Evolutionary conservation across 192 early-diverging fungal genomes (phyloP).

Genomic region (Mortierella alpina): DNA sequence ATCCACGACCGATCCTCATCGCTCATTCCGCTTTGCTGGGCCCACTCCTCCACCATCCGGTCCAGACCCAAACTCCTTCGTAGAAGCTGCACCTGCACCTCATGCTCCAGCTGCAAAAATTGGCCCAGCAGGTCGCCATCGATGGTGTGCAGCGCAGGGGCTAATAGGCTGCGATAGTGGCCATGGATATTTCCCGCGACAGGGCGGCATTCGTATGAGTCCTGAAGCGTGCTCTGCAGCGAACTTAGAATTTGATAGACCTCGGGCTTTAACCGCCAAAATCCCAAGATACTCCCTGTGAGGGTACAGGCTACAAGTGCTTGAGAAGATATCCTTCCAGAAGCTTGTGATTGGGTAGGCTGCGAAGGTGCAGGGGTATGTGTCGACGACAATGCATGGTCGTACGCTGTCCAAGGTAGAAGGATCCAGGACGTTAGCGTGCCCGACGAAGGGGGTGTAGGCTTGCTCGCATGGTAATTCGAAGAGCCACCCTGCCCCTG

Average conservation of each 20-base stretch:
- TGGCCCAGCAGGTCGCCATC: conserved; percentile 22
- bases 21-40: conserved; percentile 1
- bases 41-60: conserved; percentile 30
- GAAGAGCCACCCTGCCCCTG: neutral
- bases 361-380: neutral
- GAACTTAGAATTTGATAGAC: conserved; percentile 15
- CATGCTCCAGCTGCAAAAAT: conserved; percentile 31
- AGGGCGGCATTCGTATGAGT: conserved; percentile 10
- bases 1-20: neutral
- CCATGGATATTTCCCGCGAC: conserved; percentile 18
- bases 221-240: conserved; percentile 20
- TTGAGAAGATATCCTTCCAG: conserved; percentile 6
- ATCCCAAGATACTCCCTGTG: conserved; percentile 29
- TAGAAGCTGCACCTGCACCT: conserved; percentile 11
- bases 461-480: neutral
- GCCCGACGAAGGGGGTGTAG: neutral
- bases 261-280: conserved; percentile 26
- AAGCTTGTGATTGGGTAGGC: neutral
- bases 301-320: conserved; percentile 28
- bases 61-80: conserved; percentile 11
- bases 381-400: neutral
- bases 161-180: conserved; percentile 13
- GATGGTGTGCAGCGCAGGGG: conserved; percentile 6
- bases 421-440: conserved; percentile 19
- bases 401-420: conserved; percentile 15